A percentile compares a stretch with the other conserved stretches of the same genome.
Evolutionary conservation across 257 asterid genomes (phyloP).

Genomic region (Fraxinus cuspidata): DNA sequence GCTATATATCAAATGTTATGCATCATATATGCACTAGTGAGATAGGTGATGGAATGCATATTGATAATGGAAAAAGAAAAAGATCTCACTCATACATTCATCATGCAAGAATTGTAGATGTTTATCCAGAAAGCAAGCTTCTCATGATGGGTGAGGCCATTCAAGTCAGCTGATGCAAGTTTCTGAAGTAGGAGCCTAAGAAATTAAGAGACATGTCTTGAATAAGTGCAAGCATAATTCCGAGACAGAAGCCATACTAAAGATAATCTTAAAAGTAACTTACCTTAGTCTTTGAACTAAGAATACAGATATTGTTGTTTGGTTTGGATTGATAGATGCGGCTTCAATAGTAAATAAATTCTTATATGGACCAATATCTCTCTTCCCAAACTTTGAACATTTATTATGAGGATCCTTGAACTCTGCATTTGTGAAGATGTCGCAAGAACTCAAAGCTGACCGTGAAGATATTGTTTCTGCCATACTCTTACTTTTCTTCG

Average conservation of each 20-base stretch:
- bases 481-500: conserved; percentile 45
- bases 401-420: conserved; percentile 63
- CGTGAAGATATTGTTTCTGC: conserved; percentile 46
- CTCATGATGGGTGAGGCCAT: conserved; percentile 75
- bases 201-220: conserved; percentile 16
- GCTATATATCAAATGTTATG: no score
- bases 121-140: conserved; percentile 97
- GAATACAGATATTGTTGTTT: conserved; percentile 60
- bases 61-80: no score
- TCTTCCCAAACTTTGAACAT: conserved; percentile 55
- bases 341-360: conserved; percentile 60
- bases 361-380: conserved; percentile 80
- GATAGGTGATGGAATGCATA: not conserved
- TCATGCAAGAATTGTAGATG: conserved; percentile 90
- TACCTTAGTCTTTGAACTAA: conserved; percentile 70
- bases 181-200: conserved; percentile 67
- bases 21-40: no score
- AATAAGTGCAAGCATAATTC: conserved; percentile 12
- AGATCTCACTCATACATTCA: conserved; percentile 56
- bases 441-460: conserved; percentile 34
- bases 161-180: conserved; percentile 57
- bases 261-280: conserved; percentile 21
- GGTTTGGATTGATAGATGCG: conserved; percentile 56
- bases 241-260: conserved; percentile 3
- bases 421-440: conserved; percentile 20